Evolutionary conservation across 495 filamentous ascomycete genomes (phyloP), one percentile per base, ranked within the genome.

Genomic region (Paragyromitra xinjiangensis): DNA sequence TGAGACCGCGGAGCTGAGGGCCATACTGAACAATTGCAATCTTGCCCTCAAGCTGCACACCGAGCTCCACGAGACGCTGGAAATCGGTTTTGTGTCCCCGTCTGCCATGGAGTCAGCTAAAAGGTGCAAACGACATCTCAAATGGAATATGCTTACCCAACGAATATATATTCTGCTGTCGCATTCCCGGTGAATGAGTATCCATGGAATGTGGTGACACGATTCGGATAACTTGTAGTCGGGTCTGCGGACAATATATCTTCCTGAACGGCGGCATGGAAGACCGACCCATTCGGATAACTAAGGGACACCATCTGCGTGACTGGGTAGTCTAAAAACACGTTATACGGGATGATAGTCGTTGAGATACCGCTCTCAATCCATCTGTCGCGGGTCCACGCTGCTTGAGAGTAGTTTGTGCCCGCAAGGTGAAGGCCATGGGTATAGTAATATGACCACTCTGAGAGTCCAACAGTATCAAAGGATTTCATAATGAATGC

Each of bases 361-460:
- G 91, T 86, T 74, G 88, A 84, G 67, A 99, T 85, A 3, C 95
- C 96, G 82, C 92, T 95, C 76, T 94, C 90, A 77, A 90, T 85
- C 94, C 94, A 98, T 77, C 86, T 90, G 34, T 96, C 89, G 77
- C 89, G 87, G 0, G 95, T 99, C 94, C 94, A 99, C 61, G 91
- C 83, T 6, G 92, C 95, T 85, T 97, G 90, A 66, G 90, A 93
- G 58, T 91, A 87, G 80, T 98, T 98, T 86, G 93, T 92, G 14
- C 95, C 95, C 0, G 91, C 93, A 39, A 99, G 85, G 86, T 99
- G 95, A 0, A 92, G 88, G 0, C 95, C 95, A 1, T 90, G 84
- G 0, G 95, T 97, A 80, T 98, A 98, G 84, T 98, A 98, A 73
- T 88, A 84, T 82, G 92, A 95, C 94, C 94, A 97, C 83, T 96